Conservation (phyloP, 345 rosid genomes). For the Cardiospermum halicacabum region DNA sequence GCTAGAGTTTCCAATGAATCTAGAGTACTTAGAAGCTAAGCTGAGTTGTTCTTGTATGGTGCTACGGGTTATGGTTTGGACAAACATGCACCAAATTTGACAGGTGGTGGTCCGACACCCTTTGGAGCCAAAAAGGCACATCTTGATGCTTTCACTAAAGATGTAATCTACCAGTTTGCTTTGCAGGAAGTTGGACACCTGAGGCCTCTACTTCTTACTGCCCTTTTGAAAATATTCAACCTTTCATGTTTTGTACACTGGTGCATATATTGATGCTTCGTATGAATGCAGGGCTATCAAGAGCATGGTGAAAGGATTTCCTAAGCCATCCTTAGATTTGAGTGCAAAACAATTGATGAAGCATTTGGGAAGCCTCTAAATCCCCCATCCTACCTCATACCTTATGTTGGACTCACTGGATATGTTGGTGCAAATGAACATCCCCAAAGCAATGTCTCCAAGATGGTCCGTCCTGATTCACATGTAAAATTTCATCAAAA, state of each 20-base stretch:
- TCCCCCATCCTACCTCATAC: conserved; percentile 72
- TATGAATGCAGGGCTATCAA: conserved; percentile 53
- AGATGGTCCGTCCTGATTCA: conserved; percentile 32
- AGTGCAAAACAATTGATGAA: conserved; percentile 41
- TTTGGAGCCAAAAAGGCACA: conserved; percentile 55
- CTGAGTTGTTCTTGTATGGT: conserved; percentile 81
- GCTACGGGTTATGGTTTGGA: conserved; percentile 75
- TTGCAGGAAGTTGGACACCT: conserved; percentile 91
- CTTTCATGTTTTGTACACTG: background rate
- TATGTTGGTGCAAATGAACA: conserved; percentile 74
- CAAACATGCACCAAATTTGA: conserved; percentile 46
- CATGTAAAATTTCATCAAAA: background rate
- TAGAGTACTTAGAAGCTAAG: conserved; percentile 95
- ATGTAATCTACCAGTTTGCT: conserved; percentile 70
- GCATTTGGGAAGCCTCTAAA: conserved; percentile 45
- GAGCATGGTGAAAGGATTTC: conserved; percentile 58
- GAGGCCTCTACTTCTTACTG: conserved; percentile 32
- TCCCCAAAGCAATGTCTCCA: conserved; percentile 39
- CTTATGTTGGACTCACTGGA: conserved; percentile 81
- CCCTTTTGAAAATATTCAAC: too few species aligned
- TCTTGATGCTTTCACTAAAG: conserved; percentile 49
- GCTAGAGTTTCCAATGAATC: conserved; percentile 76
- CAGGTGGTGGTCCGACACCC: conserved; percentile 77
- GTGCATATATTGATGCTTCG: background rate
- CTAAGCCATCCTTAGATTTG: conserved; percentile 72